These are phyloP conservation scores for Mycothermus thermophilus DNA, from an alignment of 495 filamentous ascomycete species.

Conservation along the genomic window DNA sequence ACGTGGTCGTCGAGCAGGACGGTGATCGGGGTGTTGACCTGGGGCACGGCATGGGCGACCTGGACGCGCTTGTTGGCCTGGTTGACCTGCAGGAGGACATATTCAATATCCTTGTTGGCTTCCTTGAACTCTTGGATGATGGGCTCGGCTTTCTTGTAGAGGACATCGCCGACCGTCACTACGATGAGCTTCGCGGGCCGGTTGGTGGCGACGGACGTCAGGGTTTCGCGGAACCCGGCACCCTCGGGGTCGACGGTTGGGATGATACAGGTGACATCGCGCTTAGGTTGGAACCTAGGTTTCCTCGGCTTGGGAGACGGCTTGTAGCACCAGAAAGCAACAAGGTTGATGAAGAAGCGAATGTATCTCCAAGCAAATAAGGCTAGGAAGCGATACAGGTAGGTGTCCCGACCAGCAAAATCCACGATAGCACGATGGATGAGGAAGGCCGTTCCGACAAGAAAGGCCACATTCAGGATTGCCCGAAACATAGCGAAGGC, in stretches of 20 bases:
- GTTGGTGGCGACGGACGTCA: conserved; percentile 20
- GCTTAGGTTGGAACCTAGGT: conserved; percentile 22
- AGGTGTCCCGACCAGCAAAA: not conserved
- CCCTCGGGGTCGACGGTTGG: conserved; percentile 33
- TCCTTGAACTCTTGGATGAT: conserved; percentile 5
- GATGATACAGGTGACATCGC: conserved; percentile 41
- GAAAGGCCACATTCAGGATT: not conserved
- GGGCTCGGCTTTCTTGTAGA: conserved; percentile 3
- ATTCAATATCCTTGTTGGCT: conserved; percentile 4
- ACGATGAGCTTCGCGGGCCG: conserved; percentile 23
- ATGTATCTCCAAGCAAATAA: conserved; percentile 28
- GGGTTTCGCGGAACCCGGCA: conserved; percentile 21
- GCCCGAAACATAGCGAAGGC: too few species aligned
- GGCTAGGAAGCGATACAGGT: conserved; percentile 11
- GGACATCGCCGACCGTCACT: conserved; percentile 19
- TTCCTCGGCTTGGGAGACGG: conserved; percentile 18
- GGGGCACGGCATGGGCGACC: conserved; percentile 28
- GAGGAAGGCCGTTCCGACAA: not conserved
- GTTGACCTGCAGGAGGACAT: conserved; percentile 11
- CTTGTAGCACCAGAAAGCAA: conserved; percentile 32
- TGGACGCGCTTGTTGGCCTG: conserved; percentile 37
- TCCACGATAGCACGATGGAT: not conserved
- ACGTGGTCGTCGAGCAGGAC: conserved; percentile 42
- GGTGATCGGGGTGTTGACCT: conserved; percentile 32
- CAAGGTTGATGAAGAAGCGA: conserved; percentile 32